These are phyloP conservation scores for Curvularia sp. DNA, from an alignment of 2,329 filamentous ascomycete genomes.

Conservation along the genomic window DNA sequence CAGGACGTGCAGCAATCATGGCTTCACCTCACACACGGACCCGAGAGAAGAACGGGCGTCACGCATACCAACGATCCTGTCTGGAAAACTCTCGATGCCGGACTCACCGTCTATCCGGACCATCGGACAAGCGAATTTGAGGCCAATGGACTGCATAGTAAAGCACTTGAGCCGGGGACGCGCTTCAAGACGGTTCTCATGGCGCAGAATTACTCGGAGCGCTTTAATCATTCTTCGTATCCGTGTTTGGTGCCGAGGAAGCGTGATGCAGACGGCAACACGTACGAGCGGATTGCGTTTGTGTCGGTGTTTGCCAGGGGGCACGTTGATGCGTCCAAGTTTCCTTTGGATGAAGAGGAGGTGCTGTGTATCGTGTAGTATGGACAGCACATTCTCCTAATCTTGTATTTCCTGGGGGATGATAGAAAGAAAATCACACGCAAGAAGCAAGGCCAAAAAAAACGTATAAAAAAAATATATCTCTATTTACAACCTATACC, in stretches of 20 bases:
- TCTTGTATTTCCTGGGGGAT: no score
- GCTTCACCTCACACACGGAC: neutral
- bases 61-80: neutral
- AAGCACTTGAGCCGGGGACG: neutral
- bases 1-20: neutral
- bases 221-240: neutral
- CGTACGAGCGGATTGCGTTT: neutral
- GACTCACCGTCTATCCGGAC: neutral
- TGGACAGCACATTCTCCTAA: neutral
- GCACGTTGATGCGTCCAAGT: neutral
- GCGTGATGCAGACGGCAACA: neutral
- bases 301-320: neutral
- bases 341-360: neutral
- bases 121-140: neutral
- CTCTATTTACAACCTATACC: neutral
- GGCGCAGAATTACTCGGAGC: neutral
- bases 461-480: neutral
- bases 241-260: neutral
- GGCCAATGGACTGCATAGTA: neutral
- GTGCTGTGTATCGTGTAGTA: neutral
- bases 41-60: neutral
- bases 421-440: no score
- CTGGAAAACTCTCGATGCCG: neutral
- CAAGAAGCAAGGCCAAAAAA: no score
- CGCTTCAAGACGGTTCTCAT: neutral